Conservation (phyloP, 1,139 yeast species). For the Hansenula lynferdii region DNA sequence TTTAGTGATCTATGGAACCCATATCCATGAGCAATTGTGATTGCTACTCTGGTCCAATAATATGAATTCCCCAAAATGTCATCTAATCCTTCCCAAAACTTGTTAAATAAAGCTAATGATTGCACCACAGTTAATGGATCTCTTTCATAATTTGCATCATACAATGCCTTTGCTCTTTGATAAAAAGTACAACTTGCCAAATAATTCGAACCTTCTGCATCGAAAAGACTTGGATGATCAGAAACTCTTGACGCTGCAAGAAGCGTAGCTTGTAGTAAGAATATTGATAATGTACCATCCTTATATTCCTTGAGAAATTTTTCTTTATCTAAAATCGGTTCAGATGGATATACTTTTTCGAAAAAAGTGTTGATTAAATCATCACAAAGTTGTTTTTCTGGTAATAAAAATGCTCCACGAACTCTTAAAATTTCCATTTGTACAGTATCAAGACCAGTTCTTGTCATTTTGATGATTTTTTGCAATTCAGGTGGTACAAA, state of each 20-base stretch:
- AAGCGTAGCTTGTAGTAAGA: conserved; percentile 65
- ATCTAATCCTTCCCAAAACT: conserved; percentile 79
- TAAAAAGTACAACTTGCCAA: conserved; percentile 63
- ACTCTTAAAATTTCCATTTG: conserved; percentile 64
- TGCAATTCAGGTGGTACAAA: conserved; percentile 26
- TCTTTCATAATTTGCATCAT: conserved; percentile 67
- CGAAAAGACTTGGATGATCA: conserved; percentile 50
- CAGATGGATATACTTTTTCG: conserved; percentile 60
- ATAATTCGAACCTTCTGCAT: conserved; percentile 50
- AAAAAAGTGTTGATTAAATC: conserved; percentile 62
- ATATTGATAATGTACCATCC: conserved; percentile 65
- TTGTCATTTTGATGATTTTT: conserved; percentile 23
- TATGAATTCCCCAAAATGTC: conserved; percentile 70
- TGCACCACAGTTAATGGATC: conserved; percentile 67
- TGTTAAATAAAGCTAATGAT: conserved; percentile 58
- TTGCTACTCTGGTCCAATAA: conserved; percentile 75
- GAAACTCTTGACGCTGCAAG: conserved; percentile 68
- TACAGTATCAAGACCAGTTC: conserved; percentile 41
- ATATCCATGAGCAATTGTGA: conserved; percentile 73
- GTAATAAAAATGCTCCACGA: conserved; percentile 69
- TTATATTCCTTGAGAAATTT: conserved; percentile 54
- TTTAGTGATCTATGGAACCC: conserved; percentile 59
- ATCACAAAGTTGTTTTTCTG: conserved; percentile 55
- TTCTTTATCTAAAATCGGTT: conserved; percentile 67
- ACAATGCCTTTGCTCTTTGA: conserved; percentile 73